These are phyloP conservation scores for Citrus medica DNA, from an alignment of 345 rosid species.

Conservation along the genomic window DNA sequence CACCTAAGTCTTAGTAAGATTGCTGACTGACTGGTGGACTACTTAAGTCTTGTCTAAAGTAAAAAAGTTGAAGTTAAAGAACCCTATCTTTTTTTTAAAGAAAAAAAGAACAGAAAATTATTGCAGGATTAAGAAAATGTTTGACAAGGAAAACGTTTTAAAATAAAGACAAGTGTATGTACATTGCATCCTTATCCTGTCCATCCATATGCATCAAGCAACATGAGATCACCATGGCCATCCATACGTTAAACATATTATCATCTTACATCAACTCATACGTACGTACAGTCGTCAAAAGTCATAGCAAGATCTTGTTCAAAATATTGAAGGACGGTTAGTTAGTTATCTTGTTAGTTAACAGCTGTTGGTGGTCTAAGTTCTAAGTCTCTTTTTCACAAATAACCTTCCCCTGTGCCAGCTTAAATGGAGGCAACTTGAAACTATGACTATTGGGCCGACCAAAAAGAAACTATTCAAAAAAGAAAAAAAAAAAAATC, in stretches of 20 bases:
- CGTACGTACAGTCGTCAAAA: background rate
- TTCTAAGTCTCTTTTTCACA: background rate
- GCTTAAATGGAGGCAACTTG: background rate
- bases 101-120: too few species aligned
- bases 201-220: background rate
- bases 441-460: slow-evolving; percentile 13
- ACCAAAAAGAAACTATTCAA: slow-evolving; percentile 4
- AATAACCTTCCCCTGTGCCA: background rate
- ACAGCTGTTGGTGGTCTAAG: slow-evolving; percentile 9
- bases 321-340: slow-evolving; percentile 1
- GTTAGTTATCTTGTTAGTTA: slow-evolving; percentile 1
- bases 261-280: background rate
- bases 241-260: background rate
- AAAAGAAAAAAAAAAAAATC: background rate
- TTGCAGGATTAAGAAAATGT: background rate
- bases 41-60: too few species aligned
- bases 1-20: too few species aligned
- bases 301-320: background rate
- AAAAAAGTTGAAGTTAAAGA: too few species aligned
- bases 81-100: too few species aligned
- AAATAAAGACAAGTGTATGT: background rate
- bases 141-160: too few species aligned
- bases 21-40: too few species aligned
- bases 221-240: background rate
- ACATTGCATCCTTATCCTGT: background rate